Conservation (phyloP, 78 protist genomes). For the slime mould (Dictyostelium discoideum) region dicty_2.7 NC_007089.4:5740501-5741000, state of each 20-base stretch:
- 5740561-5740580: constrained; percentile 92
- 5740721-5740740: constrained; percentile 78
- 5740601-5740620: constrained; percentile 85
- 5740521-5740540: constrained; percentile 95
- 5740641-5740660: constrained; percentile 99
- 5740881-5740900: not conserved
- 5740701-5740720: constrained; percentile 93
- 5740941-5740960: not conserved
- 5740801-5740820: not conserved
- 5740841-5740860: not conserved
- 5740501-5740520: constrained; percentile 96
- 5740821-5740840: not conserved
- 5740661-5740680: constrained; percentile 97
- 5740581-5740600: constrained; percentile 93
- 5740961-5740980: not conserved
- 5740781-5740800: not conserved
- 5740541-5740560: constrained; percentile 95
- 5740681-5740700: constrained; percentile 94
- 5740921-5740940: too few relatives aligned
- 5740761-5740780: not conserved
- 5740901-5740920: too few relatives aligned
- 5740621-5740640: constrained; percentile 96
- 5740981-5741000: too few relatives aligned
- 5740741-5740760: not conserved
- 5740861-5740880: not conserved